These are phyloP conservation scores for Verticillium longisporum DNA, from an alignment of 2,329 filamentous ascomycete genomes.

Conservation along the genomic window DNA sequence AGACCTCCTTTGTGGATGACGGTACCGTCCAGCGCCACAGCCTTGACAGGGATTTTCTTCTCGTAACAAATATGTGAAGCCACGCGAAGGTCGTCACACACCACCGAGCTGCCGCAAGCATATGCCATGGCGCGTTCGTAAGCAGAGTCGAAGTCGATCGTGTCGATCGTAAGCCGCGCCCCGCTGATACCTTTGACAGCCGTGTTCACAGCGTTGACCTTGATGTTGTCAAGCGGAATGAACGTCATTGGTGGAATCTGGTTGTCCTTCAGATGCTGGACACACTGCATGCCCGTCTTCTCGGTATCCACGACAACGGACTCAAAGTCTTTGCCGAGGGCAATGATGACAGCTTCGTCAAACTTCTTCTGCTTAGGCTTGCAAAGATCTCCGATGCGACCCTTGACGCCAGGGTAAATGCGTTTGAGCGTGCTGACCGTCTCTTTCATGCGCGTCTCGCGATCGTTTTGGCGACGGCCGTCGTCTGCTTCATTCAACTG, in stretches of 20 bases:
- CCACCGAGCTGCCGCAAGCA: conserved; percentile 89
- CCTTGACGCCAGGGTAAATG: conserved; percentile 86
- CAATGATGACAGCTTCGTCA: conserved; percentile 85
- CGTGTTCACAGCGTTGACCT: conserved; percentile 84
- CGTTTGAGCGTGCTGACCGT: conserved; percentile 81
- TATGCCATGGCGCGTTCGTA: conserved; percentile 91
- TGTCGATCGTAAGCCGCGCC: conserved; percentile 87
- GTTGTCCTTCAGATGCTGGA: conserved; percentile 89
- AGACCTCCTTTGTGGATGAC: conserved; percentile 94
- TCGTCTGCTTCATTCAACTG: conserved; percentile 83
- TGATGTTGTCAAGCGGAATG: conserved; percentile 94
- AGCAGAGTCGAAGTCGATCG: conserved; percentile 84
- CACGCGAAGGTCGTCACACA: conserved; percentile 80
- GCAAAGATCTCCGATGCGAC: conserved; percentile 84
- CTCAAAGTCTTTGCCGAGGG: conserved; percentile 88
- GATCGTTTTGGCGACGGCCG: conserved; percentile 77
- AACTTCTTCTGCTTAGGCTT: conserved; percentile 97
- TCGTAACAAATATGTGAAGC: conserved; percentile 88
- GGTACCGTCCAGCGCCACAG: conserved; percentile 89
- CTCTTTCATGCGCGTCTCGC: conserved; percentile 72
- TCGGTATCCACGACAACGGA: conserved; percentile 92
- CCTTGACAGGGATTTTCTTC: conserved; percentile 80
- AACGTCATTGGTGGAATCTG: conserved; percentile 84
- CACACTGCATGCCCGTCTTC: conserved; percentile 88
- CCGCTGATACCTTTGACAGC: conserved; percentile 84